A percentile compares a stretch with the other conserved stretches of the same genome.
phyloP scores from a whole-genome alignment of 1,284 basidiomycete species.

The Erythrobasidium hasegawianum region DNA sequence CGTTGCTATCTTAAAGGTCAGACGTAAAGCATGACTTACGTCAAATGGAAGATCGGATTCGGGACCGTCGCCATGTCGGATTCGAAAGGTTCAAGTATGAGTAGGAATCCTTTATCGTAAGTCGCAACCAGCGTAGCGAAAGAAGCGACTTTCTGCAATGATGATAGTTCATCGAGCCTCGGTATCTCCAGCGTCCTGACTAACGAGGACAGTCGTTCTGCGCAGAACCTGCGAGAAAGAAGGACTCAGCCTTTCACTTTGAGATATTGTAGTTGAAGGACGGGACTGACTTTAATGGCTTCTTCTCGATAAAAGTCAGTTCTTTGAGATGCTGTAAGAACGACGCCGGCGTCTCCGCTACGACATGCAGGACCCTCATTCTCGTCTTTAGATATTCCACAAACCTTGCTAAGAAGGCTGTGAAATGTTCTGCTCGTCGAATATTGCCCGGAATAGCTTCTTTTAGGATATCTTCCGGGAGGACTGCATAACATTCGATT shows the following conservation, averaged over 20 bases:
- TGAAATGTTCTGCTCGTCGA: conserved; percentile 96
- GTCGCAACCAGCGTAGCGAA: conserved; percentile 97
- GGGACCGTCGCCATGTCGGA: conserved; percentile 98
- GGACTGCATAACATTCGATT: conserved; percentile 60
- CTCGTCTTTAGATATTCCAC: conserved; percentile 99
- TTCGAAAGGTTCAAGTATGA: conserved; percentile 97
- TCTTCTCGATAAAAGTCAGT: conserved; percentile 95
- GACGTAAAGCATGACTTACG: conserved; percentile 60
- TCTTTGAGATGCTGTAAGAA: conserved; percentile 98
- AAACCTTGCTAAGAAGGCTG: conserved; percentile 95
- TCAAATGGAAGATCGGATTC: conserved; percentile 98
- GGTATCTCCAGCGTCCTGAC: conserved; percentile 88
- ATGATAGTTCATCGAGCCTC: conserved; percentile 83
- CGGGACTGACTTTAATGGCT: conserved; percentile 74
- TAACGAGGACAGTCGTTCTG: conserved; percentile 89
- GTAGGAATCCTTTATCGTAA: conserved; percentile 95
- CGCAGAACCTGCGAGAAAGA: conserved; percentile 71
- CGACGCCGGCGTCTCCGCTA: conserved; percentile 98
- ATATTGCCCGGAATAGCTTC: conserved; percentile 99
- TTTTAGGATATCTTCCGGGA: conserved; percentile 89
- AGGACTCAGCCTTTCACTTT: conserved; percentile 3
- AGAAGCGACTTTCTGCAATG: conserved; percentile 89
- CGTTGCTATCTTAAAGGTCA: too few relatives aligned
- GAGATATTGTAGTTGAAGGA: neutral
- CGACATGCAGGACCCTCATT: conserved; percentile 97